These are phyloP conservation scores for Colletotrichum noveboracense DNA, from an alignment of 2,329 filamentous ascomycete genomes.

Conservation along the genomic window DNA sequence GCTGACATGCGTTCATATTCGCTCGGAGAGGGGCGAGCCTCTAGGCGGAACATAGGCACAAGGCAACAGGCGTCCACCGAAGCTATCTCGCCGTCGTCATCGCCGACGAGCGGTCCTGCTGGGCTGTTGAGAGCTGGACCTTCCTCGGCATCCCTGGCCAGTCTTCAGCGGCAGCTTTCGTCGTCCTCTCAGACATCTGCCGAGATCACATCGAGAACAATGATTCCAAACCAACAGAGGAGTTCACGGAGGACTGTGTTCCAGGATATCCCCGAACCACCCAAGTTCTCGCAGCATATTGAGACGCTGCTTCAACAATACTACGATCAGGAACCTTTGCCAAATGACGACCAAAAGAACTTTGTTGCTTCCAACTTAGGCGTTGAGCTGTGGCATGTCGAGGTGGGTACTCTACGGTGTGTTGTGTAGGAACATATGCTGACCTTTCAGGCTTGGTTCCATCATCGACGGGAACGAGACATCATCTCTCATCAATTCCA, in stretches of 20 bases:
- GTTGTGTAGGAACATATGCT: not conserved
- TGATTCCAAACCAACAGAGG: slow-evolving; percentile 52
- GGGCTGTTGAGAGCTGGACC: slow-evolving; percentile 26
- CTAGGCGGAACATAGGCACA: not conserved
- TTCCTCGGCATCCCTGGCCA: slow-evolving; percentile 18
- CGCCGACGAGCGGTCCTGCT: slow-evolving; percentile 23
- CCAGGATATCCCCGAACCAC: slow-evolving; percentile 43
- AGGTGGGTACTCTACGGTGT: slow-evolving; percentile 36
- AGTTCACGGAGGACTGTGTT: slow-evolving; percentile 44
- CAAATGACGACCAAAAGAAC: slow-evolving; percentile 54
- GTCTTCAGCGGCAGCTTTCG: not conserved
- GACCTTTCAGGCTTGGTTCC: slow-evolving; percentile 52
- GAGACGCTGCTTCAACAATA: slow-evolving; percentile 58
- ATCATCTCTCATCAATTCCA: slow-evolving; percentile 49
- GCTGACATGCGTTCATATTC: not conserved
- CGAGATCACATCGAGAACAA: slow-evolving; percentile 39
- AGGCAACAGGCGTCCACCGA: not conserved
- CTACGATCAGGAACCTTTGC: slow-evolving; percentile 51
- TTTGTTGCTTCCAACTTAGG: slow-evolving; percentile 60
- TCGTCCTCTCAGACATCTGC: not conserved
- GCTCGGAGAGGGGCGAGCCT: not conserved
- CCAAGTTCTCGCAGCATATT: slow-evolving; percentile 53
- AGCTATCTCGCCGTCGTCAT: slow-evolving; percentile 20
- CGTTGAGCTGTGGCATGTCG: slow-evolving; percentile 55
- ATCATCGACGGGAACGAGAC: slow-evolving; percentile 56